Base-by-base conservation (phyloP, 2,329 filamentous ascomycete species). In the Alternaria triticina region DNA sequence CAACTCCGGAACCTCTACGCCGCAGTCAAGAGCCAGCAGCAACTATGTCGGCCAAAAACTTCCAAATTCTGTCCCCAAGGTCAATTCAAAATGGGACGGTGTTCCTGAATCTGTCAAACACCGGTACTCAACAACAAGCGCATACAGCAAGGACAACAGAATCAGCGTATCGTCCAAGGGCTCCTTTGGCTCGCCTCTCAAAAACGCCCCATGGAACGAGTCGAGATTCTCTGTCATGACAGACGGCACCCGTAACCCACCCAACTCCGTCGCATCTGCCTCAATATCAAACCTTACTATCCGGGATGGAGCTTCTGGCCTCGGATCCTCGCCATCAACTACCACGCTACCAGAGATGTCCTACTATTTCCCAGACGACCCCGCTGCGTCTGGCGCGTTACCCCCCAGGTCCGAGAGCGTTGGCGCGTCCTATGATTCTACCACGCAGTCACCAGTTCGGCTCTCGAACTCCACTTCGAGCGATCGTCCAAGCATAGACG, bases 1-100 rank as follows among this genome's bases (percentile, higher is more conserved):
- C 23, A 40, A 43, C 28, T 77, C 75, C 58, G 72, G 71, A 30
- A 50, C 64, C 5, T 52, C 57, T 4, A 65, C 68, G 6, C 68
- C 70, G 10, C 58, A 61, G n/a, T 68, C 65, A 27, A 46, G 40
- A 54, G 51, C 49, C 28, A 66, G 62, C 54, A 66, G 52, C 36
- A 77, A 54, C 23, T 71, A 80, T 28, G 72, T 73, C 12, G 77
- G 78, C 36, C 64, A 83, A 62, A 85, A 83, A 66, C 78, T 87
- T 40, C 85, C 85, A 6, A 67, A 79, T 4, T 77, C 76, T 57
- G 83, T 86, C 2, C 85, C 85, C 20, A 86, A 83, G 65, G 84
- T 86, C 36, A 87, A 86, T 63, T 83, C 83, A 27, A 86, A 84
- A 73, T 86, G 85, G 85, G 82, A 86, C 66, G 85, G 85, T 10